A percentile compares a stretch with the other conserved stretches of the same genome.
These are phyloP conservation scores for Sordariomycetes sp. DNA, from an alignment of 2,329 filamentous ascomycete species.

Conservation along the genomic window DNA sequence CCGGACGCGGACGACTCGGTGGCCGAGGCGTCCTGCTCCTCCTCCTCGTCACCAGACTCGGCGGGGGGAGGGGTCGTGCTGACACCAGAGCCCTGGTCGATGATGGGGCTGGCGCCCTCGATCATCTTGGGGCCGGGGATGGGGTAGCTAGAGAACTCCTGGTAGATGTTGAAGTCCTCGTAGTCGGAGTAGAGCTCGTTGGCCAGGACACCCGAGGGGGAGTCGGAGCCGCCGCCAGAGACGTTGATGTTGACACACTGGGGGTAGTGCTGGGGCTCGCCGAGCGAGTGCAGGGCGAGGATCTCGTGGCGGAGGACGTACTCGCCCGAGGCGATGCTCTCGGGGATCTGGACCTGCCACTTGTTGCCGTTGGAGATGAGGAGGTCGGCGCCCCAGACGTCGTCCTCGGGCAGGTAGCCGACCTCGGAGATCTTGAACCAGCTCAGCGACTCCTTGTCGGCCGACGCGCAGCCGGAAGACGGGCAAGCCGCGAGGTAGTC, in stretches of 20 bases:
- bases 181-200: conserved; percentile 20
- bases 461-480: conserved; percentile 33
- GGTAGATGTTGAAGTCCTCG: conserved; percentile 22
- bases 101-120: neutral
- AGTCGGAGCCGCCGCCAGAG: conserved; percentile 18
- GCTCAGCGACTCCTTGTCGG: conserved; percentile 34
- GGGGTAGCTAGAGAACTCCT: conserved; percentile 13
- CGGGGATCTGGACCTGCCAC: conserved; percentile 33
- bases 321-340: conserved; percentile 30
- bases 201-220: conserved; percentile 16
- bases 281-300: conserved; percentile 37
- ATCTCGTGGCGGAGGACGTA: conserved; percentile 44
- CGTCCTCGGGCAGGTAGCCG: conserved; percentile 32
- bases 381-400: conserved; percentile 41
- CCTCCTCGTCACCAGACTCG: neutral
- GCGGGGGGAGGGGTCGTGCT: neutral
- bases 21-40: neutral
- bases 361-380: conserved; percentile 32
- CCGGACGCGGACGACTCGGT: too few species aligned
- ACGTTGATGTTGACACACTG: conserved; percentile 36
- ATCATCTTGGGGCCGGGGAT: conserved; percentile 16
- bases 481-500: conserved; percentile 45
- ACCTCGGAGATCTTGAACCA: conserved; percentile 47
- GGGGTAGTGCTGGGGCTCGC: conserved; percentile 29
- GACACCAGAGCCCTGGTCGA: conserved; percentile 1